These are phyloP conservation scores for Pseudomassariella vexata DNA, from an alignment of 2,329 filamentous ascomycete genomes.

Conservation along the genomic window DNA sequence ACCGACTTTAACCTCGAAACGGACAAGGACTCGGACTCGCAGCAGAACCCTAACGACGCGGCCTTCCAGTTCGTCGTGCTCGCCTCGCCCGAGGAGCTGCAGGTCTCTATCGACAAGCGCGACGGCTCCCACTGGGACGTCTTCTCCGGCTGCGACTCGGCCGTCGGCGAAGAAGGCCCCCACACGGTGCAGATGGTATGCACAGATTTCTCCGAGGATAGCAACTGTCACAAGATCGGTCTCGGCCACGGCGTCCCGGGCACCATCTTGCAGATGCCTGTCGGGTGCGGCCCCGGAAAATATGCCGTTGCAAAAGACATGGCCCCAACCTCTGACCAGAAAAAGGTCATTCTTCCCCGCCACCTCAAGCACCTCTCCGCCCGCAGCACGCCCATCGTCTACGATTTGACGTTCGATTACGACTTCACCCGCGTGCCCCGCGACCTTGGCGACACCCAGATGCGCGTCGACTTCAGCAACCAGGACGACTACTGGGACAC, in stretches of 20 bases:
- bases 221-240: conserved; percentile 31
- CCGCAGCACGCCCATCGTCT: conserved; percentile 18
- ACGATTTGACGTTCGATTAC: conserved; percentile 34
- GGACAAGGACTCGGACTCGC: conserved; percentile 21
- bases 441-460: conserved; percentile 22
- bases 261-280: conserved; percentile 35
- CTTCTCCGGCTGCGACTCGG: conserved; percentile 26
- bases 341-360: conserved; percentile 16
- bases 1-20: conserved; percentile 22
- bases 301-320: conserved; percentile 32
- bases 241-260: conserved; percentile 27
- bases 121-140: conserved; percentile 40
- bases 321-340: conserved; percentile 9
- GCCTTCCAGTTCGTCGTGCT: conserved; percentile 28
- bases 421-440: conserved; percentile 27
- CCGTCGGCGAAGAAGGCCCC: conserved; percentile 14
- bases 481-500: conserved; percentile 29
- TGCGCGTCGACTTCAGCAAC: conserved; percentile 35
- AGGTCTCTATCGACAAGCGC: conserved; percentile 29
- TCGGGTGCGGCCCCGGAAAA: conserved; percentile 29
- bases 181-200: conserved; percentile 32
- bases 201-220: conserved; percentile 23
- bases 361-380: conserved; percentile 12
- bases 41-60: conserved; percentile 22
- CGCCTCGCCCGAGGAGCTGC: conserved; percentile 24